These are phyloP conservation scores for Groenewaldozyma auringiensis DNA, from an alignment of 1,139 yeast species.

Conservation along the genomic window DNA sequence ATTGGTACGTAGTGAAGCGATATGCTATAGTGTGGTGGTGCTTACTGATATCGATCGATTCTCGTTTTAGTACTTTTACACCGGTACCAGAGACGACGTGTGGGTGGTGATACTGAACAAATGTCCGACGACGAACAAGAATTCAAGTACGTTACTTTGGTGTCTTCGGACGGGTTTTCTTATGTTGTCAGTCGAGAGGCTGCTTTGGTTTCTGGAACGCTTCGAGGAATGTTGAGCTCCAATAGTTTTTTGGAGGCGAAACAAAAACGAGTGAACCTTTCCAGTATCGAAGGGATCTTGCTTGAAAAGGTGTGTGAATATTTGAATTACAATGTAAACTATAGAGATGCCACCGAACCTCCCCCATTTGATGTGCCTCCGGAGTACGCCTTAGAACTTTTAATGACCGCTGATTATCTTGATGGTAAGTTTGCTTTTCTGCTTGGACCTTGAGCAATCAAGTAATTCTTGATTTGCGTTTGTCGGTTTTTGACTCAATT, in stretches of 20 bases:
- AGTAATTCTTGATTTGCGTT: too few species aligned
- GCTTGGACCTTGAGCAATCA: background rate
- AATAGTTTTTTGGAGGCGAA: conserved; percentile 44
- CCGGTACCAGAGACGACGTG: too few species aligned
- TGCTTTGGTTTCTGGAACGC: conserved; percentile 76
- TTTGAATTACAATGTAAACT: conserved; percentile 66
- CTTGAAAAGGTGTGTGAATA: conserved; percentile 82
- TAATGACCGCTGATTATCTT: conserved; percentile 86
- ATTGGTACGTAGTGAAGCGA: too few species aligned
- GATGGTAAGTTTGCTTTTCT: conserved; percentile 39
- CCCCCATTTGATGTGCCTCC: conserved; percentile 91
- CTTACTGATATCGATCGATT: too few species aligned
- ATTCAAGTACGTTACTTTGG: conserved; percentile 50
- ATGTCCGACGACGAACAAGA: too few species aligned
- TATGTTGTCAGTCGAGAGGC: conserved; percentile 65
- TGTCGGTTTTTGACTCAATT: background rate
- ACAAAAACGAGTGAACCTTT: conserved; percentile 42
- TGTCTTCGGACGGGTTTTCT: conserved; percentile 66
- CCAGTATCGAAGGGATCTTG: conserved; percentile 64
- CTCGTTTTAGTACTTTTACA: too few species aligned
- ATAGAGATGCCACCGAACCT: conserved; percentile 53
- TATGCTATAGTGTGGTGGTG: too few species aligned
- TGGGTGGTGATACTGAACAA: too few species aligned
- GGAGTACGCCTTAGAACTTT: conserved; percentile 81
- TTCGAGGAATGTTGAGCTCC: conserved; percentile 55